A percentile compares a stretch with the other conserved stretches of the same genome.
phyloP scores from a whole-genome alignment of 176 grass and related monocot species.

The Alloteropsis semialata region DNA sequence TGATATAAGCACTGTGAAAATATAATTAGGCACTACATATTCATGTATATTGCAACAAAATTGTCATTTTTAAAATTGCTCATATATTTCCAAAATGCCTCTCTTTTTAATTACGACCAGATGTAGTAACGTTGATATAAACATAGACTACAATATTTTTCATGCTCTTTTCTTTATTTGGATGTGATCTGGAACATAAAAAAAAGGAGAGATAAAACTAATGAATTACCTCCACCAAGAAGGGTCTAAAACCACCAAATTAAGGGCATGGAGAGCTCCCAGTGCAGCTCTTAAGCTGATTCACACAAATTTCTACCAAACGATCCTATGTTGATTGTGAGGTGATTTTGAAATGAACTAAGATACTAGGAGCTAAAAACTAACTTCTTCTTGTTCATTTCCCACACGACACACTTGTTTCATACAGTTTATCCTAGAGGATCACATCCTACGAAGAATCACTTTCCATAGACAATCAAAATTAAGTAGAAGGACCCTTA shows the following conservation, averaged over 20 bases:
- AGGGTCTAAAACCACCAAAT: background rate
- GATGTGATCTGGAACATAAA: background rate
- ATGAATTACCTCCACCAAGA: background rate
- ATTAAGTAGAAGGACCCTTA: too few relatives aligned
- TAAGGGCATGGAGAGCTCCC: too few relatives aligned
- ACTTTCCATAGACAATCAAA: background rate
- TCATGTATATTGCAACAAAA: background rate
- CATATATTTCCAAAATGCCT: background rate
- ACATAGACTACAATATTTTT: background rate
- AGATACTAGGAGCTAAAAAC: too few relatives aligned
- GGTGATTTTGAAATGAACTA: too few relatives aligned
- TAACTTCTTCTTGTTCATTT: too few relatives aligned
- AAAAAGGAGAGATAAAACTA: background rate
- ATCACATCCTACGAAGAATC: background rate
- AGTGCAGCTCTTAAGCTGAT: too few relatives aligned
- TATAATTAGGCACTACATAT: background rate
- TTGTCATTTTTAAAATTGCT: background rate
- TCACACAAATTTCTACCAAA: too few relatives aligned
- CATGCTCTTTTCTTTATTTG: background rate
- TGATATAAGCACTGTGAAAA: background rate
- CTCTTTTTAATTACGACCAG: background rate
- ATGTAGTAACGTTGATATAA: background rate
- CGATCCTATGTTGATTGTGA: too few relatives aligned
- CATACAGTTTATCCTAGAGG: too few relatives aligned
- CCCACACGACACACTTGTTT: too few relatives aligned